These are phyloP conservation scores for Gorgonomyces haynaldii DNA, from an alignment of 192 early-diverging fungal genomes.

Conservation along the genomic window DNA sequence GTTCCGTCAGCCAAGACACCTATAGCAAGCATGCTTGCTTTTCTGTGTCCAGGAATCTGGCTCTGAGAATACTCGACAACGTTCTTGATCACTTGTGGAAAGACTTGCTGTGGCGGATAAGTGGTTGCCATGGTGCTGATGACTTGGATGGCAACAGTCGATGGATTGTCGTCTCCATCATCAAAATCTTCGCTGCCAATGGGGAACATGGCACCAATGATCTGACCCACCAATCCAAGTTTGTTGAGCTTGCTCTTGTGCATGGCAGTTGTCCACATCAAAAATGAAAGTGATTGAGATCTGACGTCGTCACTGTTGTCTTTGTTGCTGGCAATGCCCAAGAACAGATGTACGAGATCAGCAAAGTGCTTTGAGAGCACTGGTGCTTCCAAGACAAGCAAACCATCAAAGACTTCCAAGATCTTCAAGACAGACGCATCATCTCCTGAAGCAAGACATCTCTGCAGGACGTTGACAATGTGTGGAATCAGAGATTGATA, in stretches of 20 bases:
- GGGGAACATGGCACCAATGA: conserved; percentile 69
- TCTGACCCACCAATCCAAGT: conserved; percentile 67
- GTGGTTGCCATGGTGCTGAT: conserved; percentile 72
- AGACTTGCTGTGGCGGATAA: conserved; percentile 77
- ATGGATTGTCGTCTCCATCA: conserved; percentile 76
- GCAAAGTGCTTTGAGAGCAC: conserved; percentile 66
- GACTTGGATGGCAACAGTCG: conserved; percentile 52
- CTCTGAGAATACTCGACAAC: conserved; percentile 73
- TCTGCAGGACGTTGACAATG: conserved; percentile 77
- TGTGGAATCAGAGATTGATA: conserved; percentile 65
- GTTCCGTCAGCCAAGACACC: conserved; percentile 75
- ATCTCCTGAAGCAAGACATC: conserved; percentile 60
- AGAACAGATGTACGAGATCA: conserved; percentile 72
- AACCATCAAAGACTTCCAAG: conserved; percentile 78
- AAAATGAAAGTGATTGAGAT: conserved; percentile 70
- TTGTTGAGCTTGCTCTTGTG: conserved; percentile 77
- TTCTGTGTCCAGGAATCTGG: conserved; percentile 59
- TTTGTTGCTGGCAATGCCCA: conserved; percentile 56
- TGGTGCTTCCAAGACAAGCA: conserved; percentile 64
- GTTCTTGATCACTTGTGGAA: conserved; percentile 61
- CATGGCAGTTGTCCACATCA: conserved; percentile 60
- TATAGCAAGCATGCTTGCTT: conserved; percentile 80
- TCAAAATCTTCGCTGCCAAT: conserved; percentile 73
- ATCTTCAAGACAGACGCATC: conserved; percentile 66
- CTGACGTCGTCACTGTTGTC: conserved; percentile 59